phyloP scores from a whole-genome alignment of 495 filamentous ascomycete genomes.

The Pseudomonodictys pantanalensis region DNA sequence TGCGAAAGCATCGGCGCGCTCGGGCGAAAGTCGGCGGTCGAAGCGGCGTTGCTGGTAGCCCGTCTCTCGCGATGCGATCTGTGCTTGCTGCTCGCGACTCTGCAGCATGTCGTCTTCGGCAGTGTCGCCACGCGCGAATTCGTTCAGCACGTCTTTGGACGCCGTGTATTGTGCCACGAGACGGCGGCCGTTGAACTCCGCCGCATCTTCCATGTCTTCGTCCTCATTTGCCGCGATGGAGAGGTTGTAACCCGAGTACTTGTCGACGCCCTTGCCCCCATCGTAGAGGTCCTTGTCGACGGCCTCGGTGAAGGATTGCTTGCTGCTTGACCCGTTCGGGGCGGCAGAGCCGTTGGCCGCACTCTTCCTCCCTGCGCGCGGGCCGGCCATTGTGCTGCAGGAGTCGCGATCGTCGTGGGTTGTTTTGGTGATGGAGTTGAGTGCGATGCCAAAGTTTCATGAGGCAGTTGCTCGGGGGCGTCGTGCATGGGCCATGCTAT shows the following conservation, averaged over 20 bases:
- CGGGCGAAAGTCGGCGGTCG: conserved; percentile 77
- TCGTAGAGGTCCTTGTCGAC: conserved; percentile 95
- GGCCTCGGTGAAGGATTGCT: conserved; percentile 89
- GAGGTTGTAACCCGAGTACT: conserved; percentile 85
- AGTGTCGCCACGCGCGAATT: conserved; percentile 80
- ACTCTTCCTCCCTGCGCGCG: conserved; percentile 13
- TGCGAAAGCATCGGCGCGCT: conserved; percentile 84
- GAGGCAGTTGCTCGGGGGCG: background rate
- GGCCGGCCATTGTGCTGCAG: conserved; percentile 8
- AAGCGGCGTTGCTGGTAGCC: conserved; percentile 97
- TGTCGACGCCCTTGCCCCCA: conserved; percentile 65
- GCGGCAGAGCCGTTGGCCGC: conserved; percentile 15
- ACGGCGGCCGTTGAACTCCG: conserved; percentile 68
- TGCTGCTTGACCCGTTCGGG: conserved; percentile 67
- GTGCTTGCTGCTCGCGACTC: conserved; percentile 80
- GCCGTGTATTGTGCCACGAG: conserved; percentile 98
- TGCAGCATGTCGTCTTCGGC: conserved; percentile 89
- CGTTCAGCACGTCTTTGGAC: conserved; percentile 83
- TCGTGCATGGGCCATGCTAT: background rate
- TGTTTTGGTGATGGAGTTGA: background rate
- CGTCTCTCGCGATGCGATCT: conserved; percentile 88
- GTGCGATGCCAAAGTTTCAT: background rate
- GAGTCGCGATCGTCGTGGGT: background rate
- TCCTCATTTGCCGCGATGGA: conserved; percentile 84
- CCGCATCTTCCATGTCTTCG: conserved; percentile 75